Evolutionary conservation across 306 rosid genomes (phyloP).

Genomic region (Alnus glutinosa): DNA sequence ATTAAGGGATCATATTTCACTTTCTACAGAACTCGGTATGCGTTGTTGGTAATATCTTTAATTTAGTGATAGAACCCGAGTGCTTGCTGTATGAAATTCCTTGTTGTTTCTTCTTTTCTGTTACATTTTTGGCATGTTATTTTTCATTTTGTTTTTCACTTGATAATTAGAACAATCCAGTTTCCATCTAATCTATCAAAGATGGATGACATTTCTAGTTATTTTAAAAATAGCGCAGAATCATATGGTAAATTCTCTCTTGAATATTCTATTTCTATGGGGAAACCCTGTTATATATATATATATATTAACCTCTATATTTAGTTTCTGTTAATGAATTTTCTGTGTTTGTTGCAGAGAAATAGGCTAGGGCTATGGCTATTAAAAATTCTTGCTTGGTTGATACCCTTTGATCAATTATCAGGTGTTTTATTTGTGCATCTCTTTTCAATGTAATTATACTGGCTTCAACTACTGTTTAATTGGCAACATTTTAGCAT

Average conservation of each 20-base stretch:
- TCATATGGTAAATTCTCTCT: neutral
- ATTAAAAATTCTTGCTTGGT: neutral
- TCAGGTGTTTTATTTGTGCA: conserved; percentile 48
- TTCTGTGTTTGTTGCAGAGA: too few relatives aligned
- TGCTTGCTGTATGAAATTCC: too few relatives aligned
- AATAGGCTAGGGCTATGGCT: too few relatives aligned
- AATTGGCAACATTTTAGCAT: neutral
- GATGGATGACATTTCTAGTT: neutral
- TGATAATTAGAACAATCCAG: neutral
- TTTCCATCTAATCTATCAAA: neutral
- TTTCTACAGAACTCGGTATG: conserved; percentile 72
- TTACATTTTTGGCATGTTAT: conserved; percentile 9
- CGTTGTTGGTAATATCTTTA: conserved; percentile 1
- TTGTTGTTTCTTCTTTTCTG: neutral
- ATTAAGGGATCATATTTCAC: conserved; percentile 79
- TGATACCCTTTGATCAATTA: conserved; percentile 37
- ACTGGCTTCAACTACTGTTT: neutral
- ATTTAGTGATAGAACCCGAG: neutral
- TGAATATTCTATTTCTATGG: neutral
- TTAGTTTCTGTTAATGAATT: too few relatives aligned
- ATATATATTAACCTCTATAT: too few relatives aligned
- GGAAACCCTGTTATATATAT: neutral
- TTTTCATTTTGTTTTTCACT: neutral
- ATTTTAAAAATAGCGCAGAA: neutral
- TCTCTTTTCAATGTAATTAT: too few relatives aligned